phyloP scores from a whole-genome alignment of 805 yeast species.

The Jamesozyma spencerorum region DNA sequence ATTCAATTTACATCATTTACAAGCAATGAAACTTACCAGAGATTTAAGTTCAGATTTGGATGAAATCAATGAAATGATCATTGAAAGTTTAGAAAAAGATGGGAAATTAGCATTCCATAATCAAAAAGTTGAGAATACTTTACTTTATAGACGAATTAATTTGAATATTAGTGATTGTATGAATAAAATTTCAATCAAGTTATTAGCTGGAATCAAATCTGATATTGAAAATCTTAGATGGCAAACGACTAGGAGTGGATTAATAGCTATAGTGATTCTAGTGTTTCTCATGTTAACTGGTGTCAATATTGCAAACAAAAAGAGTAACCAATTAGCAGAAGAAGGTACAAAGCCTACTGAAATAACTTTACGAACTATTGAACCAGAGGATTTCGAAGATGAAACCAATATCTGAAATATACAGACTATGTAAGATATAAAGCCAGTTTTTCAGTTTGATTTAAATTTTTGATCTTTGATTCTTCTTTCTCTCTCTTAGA shows the following conservation, averaged over 20 bases:
- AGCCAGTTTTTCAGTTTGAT: not conserved
- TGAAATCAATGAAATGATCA: constrained; percentile 56
- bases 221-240: constrained; percentile 85
- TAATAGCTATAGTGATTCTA: constrained; percentile 60
- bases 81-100: constrained; percentile 57
- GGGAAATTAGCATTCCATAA: constrained; percentile 77
- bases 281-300: constrained; percentile 56
- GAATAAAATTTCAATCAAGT: constrained; percentile 73
- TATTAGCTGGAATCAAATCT: constrained; percentile 72
- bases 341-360: not conserved
- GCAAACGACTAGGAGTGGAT: constrained; percentile 86
- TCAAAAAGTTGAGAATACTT: constrained; percentile 75
- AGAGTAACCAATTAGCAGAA: constrained; percentile 2
- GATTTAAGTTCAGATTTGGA: constrained; percentile 66
- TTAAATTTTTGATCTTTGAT: constrained; percentile 35
- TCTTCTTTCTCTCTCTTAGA: constrained; percentile 40
- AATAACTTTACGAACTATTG: not conserved
- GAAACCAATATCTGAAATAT: not conserved
- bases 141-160: constrained; percentile 58
- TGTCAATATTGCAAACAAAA: constrained; percentile 32
- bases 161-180: constrained; percentile 71
- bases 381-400: not conserved
- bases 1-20: constrained; percentile 54
- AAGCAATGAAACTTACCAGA: constrained; percentile 60
- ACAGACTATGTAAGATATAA: not conserved